phyloP scores from a whole-genome alignment of 352 stramenopile species.

The Phytophthora chlamydospora region DNA sequence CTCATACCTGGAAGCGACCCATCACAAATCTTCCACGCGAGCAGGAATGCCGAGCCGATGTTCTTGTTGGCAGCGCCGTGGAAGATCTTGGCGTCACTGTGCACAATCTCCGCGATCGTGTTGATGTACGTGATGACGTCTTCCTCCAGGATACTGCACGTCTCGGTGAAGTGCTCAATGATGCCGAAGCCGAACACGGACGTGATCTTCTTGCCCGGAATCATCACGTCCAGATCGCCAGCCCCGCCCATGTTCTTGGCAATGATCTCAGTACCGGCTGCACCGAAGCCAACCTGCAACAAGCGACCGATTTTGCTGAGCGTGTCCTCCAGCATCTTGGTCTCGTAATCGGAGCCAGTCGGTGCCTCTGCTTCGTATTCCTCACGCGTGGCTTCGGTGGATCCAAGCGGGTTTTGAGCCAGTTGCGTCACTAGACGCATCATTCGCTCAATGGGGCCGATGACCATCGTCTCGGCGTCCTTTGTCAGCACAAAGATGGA shows the following conservation, averaged over 20 bases:
- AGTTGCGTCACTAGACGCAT: conserved; percentile 85
- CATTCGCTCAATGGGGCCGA: conserved; percentile 97
- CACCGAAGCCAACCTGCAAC: conserved; percentile 96
- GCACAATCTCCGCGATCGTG: conserved; percentile 96
- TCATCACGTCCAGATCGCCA: conserved; percentile 96
- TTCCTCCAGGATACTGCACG: conserved; percentile 91
- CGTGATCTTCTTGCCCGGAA: conserved; percentile 96
- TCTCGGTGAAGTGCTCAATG: conserved; percentile 97
- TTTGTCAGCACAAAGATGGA: conserved; percentile 93
- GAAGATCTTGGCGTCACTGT: conserved; percentile 94
- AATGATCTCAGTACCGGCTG: conserved; percentile 98
- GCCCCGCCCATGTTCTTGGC: conserved; percentile 96
- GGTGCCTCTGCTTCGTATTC: conserved; percentile 76
- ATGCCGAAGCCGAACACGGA: conserved; percentile 97
- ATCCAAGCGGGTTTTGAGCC: conserved; percentile 68
- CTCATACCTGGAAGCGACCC: conserved; percentile 84
- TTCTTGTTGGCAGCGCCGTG: conserved; percentile 97
- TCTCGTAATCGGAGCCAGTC: conserved; percentile 90
- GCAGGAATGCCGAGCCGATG: conserved; percentile 93
- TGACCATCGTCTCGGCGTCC: conserved; percentile 95
- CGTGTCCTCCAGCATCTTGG: conserved; percentile 95
- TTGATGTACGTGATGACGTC: conserved; percentile 99
- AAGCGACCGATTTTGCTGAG: conserved; percentile 95
- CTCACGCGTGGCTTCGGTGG: conserved; percentile 70
- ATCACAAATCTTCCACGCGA: conserved; percentile 97